Base-by-base conservation (phyloP, 345 rosid species). In the Reutealis trisperma region DNA sequence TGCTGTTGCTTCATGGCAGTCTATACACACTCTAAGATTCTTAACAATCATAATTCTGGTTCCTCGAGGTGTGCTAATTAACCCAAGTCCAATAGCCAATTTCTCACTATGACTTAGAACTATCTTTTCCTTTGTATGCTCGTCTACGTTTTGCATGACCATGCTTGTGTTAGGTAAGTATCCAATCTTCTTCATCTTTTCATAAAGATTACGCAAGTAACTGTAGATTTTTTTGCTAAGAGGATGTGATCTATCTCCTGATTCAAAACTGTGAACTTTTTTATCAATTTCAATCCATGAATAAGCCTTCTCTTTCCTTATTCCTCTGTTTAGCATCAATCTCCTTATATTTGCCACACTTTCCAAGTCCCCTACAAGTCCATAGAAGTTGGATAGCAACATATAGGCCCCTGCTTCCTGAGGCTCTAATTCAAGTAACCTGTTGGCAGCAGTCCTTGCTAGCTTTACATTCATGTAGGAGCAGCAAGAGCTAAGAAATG, bases 241-340 rank as follows among this genome's bases (percentile, higher is more conserved):
- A 71, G 80, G 83, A 66, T 80, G 83, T 22, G 80, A 75, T 57
- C 49, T 80, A 30, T 80, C 83, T 32, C 83, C 83, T 21, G 83
- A 80, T 60, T 80, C 41, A 71, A 80, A 80, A 9, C 62, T 44
- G 44, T 76, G 77, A 65, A 76, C 59, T 55, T 72, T 65, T 21
- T 37, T 63, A 58, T 76, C 42, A 24, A 80, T 75, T 27, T 80
- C 83, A 47, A 80, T 59, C 77, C 76, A 75, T 34, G 80, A 71
- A 11, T 10, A 1, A 4, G 80, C 83, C 60, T 75, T 80, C 45
- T 63, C 66, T 65, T 80, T 80, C 49, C 45, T 70, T 37, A 80
- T 80, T 63, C 83, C 83, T 44, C 67, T 72, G 21, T 58, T 65
- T n/a, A 76, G 60, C 83, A 80, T 80, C 79, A 80, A n/a, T 47